Evolutionary conservation across 2,329 filamentous ascomycete genomes (phyloP).

Genomic region (Biscogniauxia marginata): DNA sequence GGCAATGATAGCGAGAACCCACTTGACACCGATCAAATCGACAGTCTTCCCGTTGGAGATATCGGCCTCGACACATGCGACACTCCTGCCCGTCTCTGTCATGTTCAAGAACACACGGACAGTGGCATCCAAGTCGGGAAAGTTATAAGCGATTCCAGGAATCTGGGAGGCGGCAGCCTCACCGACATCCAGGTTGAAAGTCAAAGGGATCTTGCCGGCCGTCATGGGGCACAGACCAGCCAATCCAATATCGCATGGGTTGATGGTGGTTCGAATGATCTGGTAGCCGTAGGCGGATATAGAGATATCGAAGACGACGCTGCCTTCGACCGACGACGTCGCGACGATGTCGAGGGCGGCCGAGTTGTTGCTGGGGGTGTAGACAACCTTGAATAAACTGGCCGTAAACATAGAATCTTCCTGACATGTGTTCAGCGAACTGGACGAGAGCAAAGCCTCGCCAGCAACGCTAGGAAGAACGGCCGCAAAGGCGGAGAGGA

Average conservation of each 20-base stretch:
- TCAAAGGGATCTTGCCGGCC: conserved; percentile 74
- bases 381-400: conserved; percentile 82
- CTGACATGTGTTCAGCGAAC: conserved; percentile 82
- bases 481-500: conserved; percentile 45
- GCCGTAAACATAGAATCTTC: conserved; percentile 82
- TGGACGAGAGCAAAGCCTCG: conserved; percentile 71
- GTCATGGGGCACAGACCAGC: conserved; percentile 87
- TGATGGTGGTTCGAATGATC: conserved; percentile 63
- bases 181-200: conserved; percentile 62
- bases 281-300: conserved; percentile 82
- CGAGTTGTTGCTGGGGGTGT: conserved; percentile 72
- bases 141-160: conserved; percentile 75
- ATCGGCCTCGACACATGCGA: conserved; percentile 77
- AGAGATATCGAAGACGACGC: conserved; percentile 73
- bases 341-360: conserved; percentile 74
- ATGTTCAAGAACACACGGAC: conserved; percentile 73
- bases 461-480: conserved; percentile 50
- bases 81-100: conserved; percentile 52
- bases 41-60: conserved; percentile 84
- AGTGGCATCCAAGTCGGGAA: conserved; percentile 79
- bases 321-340: conserved; percentile 78
- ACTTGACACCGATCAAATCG: conserved; percentile 76
- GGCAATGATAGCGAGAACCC: conserved; percentile 75
- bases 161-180: conserved; percentile 57
- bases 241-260: conserved; percentile 73